Base-by-base conservation (phyloP, 108 stramenopile genomes). In the Cylindrotheca closterium region DNA sequence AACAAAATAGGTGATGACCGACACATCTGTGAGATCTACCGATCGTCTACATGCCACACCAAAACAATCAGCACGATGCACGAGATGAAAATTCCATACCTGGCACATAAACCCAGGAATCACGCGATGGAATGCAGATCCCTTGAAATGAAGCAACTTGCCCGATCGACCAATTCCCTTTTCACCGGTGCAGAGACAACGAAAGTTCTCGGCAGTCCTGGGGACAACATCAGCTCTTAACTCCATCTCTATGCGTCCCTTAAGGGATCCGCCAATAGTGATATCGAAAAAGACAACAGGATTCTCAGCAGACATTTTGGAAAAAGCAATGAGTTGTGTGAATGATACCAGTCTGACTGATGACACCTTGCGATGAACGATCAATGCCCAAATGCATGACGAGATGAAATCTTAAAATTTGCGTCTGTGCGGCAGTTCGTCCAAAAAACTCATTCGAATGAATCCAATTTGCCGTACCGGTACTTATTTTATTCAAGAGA, bases 241-340 rank as follows among this genome's bases (percentile, higher is more conserved):
- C 55, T 87, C 87, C 82, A 95, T 95, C 66, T 85, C 87, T 51
- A 95, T 90, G 7, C 93, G 75, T 15, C 93, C 93, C 24, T 82
- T 84, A 28, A 81, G 68, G 12, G 67, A 68, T 0, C 89, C 87
- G 3, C 89, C 87, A 22, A 98, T 98, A 31, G 78, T 79, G n/a
- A 98, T 90, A 71, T 98, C 97, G 61, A 98, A 96, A 79, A 96
- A 98, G 4, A 97, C 96, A 1, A 95, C 90, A 5, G 94, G 95
- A 58, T 96, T 96, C 31, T 78, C 70, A 42, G 7, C 15, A 42
- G 37, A n/a, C n/a, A n/a, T n/a, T n/a, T n/a, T n/a, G n/a, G n/a
- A n/a, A n/a, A n/a, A n/a, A n/a, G n/a, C n/a, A n/a, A n/a, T n/a
- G n/a, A n/a, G n/a, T n/a, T n/a, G n/a, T n/a, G n/a, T n/a, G n/a